Evolutionary conservation across 2,329 filamentous ascomycete species (phyloP).

Genomic region (Tolypocladium ovalisporum): DNA sequence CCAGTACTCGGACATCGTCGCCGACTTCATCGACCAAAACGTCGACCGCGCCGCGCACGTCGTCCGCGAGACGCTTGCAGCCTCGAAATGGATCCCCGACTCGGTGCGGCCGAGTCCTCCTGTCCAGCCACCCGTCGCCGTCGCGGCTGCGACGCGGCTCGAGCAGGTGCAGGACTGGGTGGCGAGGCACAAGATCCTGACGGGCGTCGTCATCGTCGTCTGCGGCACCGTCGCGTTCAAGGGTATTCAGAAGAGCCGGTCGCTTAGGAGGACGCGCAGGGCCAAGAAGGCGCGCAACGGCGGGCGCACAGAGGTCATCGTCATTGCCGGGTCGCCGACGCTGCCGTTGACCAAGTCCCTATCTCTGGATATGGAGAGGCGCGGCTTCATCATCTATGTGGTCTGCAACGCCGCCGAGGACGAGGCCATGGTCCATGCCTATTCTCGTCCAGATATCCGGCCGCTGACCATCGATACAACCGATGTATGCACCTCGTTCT

Average conservation of each 20-base stretch:
- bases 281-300: constrained; percentile 74
- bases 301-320: constrained; percentile 73
- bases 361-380: constrained; percentile 74
- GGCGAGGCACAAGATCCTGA: constrained; percentile 58
- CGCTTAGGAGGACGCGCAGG: constrained; percentile 56
- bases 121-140: constrained; percentile 19
- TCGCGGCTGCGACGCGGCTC: constrained; percentile 22
- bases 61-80: constrained; percentile 58
- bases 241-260: constrained; percentile 38
- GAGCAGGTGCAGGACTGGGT: constrained; percentile 63
- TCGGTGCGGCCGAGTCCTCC: constrained; percentile 50
- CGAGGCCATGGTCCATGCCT: constrained; percentile 63
- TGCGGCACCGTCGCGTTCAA: constrained; percentile 53
- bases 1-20: constrained; percentile 60
- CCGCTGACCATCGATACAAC: constrained; percentile 75
- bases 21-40: constrained; percentile 69
- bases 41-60: constrained; percentile 65
- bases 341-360: constrained; percentile 77
- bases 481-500: constrained; percentile 44
- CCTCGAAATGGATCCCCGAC: constrained; percentile 63
- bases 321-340: constrained; percentile 79
- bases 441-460: constrained; percentile 72
- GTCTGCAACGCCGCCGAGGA: constrained; percentile 80
- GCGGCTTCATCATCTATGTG: constrained; percentile 88
- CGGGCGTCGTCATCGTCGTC: constrained; percentile 59